These are phyloP conservation scores for Cercospora zeae-maydis DNA, from an alignment of 2,329 filamentous ascomycete genomes.

Conservation along the genomic window DNA sequence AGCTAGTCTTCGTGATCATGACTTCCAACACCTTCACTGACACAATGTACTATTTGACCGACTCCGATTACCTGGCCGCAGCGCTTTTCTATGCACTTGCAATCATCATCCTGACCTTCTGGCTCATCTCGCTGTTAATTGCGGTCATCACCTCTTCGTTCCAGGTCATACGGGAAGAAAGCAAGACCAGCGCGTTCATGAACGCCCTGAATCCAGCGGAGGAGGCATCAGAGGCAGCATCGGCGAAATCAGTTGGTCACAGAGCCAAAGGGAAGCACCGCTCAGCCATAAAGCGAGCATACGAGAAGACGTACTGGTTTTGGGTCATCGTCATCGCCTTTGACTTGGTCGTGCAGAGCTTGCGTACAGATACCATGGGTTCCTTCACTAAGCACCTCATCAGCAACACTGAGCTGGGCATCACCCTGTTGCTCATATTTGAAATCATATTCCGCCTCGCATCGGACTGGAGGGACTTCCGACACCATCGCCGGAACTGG, in stretches of 20 bases:
- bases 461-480: conserved; percentile 77
- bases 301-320: conserved; percentile 67
- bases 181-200: conserved; percentile 88
- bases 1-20: conserved; percentile 97
- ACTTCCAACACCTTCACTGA: conserved; percentile 96
- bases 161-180: conserved; percentile 96
- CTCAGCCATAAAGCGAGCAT: conserved; percentile 63
- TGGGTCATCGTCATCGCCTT: conserved; percentile 81
- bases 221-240: conserved; percentile 20
- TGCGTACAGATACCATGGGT: conserved; percentile 74
- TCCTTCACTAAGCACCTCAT: conserved; percentile 61
- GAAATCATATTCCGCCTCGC: conserved; percentile 79
- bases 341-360: conserved; percentile 73
- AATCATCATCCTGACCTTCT: conserved; percentile 90
- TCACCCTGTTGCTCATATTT: conserved; percentile 72
- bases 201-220: conserved; percentile 55
- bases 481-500: conserved; percentile 68
- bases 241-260: neutral
- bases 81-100: conserved; percentile 69
- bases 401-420: conserved; percentile 64
- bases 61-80: conserved; percentile 84
- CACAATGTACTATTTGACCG: conserved; percentile 86
- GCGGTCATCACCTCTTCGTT: conserved; percentile 98
- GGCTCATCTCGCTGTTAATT: conserved; percentile 91
- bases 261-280: conserved; percentile 32